Evolutionary conservation across 1,284 basidiomycete species (phyloP).

Genomic region (Ceratobasidium papillatum): DNA sequence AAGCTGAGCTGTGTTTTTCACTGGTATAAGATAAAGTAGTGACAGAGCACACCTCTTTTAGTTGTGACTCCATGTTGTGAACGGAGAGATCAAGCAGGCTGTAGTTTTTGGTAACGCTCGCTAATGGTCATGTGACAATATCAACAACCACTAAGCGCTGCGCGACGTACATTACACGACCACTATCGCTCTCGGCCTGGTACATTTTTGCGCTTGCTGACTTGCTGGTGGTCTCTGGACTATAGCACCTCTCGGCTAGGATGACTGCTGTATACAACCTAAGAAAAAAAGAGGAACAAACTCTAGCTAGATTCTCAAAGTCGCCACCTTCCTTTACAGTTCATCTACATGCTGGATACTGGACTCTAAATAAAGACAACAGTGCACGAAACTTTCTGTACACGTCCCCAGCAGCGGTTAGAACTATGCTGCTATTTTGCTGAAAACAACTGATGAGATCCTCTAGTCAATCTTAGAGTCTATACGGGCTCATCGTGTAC

Average conservation of each 20-base stretch:
- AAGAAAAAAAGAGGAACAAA: conserved; percentile 65
- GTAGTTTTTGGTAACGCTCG: conserved; percentile 3
- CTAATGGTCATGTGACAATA: background rate
- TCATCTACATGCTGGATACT: conserved; percentile 76
- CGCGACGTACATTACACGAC: background rate
- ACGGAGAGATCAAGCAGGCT: background rate
- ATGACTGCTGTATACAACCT: conserved; percentile 65
- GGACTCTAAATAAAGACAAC: conserved; percentile 69
- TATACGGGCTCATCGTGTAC: conserved; percentile 78
- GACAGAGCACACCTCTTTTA: conserved; percentile 62
- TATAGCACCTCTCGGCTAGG: conserved; percentile 44
- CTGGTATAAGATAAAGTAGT: background rate
- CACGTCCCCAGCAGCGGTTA: conserved; percentile 22
- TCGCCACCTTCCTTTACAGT: conserved; percentile 76
- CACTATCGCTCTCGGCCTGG: background rate
- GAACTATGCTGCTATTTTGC: background rate
- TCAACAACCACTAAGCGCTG: background rate
- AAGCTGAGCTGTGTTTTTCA: conserved; percentile 59
- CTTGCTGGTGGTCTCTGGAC: background rate
- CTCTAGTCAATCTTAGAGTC: conserved; percentile 76
- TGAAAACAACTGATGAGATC: conserved; percentile 43
- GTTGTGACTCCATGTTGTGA: conserved; percentile 62
- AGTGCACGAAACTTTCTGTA: conserved; percentile 29
- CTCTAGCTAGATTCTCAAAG: conserved; percentile 65
- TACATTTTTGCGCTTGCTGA: background rate